These are phyloP conservation scores for Carex arenaria DNA, from an alignment of 202 grass and related monocot species.

Conservation along the genomic window DNA sequence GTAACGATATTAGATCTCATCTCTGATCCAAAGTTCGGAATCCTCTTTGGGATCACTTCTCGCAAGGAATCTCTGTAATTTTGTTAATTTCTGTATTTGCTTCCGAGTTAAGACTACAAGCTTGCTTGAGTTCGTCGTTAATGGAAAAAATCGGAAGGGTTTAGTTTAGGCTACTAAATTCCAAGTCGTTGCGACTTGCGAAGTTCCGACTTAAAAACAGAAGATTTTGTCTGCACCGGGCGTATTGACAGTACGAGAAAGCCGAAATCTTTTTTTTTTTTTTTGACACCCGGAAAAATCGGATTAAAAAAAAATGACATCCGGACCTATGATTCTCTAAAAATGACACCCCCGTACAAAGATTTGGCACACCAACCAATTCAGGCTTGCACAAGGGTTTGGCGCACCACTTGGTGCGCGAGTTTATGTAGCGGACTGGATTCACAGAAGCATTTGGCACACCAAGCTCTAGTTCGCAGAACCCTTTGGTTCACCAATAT, in stretches of 20 bases:
- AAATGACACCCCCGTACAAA: too few relatives aligned
- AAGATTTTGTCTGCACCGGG: not conserved
- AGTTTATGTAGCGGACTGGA: too few relatives aligned
- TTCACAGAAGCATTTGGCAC: too few relatives aligned
- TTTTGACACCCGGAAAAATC: too few relatives aligned
- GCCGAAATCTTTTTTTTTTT: too few relatives aligned
- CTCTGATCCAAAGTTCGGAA: slow-evolving; percentile 16
- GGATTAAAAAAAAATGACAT: too few relatives aligned
- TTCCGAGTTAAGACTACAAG: slow-evolving; percentile 24
- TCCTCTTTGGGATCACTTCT: not conserved
- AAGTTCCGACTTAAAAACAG: not conserved
- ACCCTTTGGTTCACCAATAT: too few relatives aligned
- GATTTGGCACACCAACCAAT: too few relatives aligned
- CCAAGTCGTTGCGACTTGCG: not conserved
- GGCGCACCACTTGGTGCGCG: too few relatives aligned
- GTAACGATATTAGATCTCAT: slow-evolving; percentile 92
- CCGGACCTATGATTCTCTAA: too few relatives aligned
- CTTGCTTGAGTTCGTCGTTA: slow-evolving; percentile 18
- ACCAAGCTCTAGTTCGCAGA: too few relatives aligned
- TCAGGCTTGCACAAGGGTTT: too few relatives aligned
- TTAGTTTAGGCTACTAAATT: not conserved
- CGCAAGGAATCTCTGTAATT: not conserved
- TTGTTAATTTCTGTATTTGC: not conserved
- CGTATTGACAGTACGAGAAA: not conserved
- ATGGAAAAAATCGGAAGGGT: not conserved